phyloP scores from a whole-genome alignment of 1,284 basidiomycete genomes.

The Tilletia caries region DNA sequence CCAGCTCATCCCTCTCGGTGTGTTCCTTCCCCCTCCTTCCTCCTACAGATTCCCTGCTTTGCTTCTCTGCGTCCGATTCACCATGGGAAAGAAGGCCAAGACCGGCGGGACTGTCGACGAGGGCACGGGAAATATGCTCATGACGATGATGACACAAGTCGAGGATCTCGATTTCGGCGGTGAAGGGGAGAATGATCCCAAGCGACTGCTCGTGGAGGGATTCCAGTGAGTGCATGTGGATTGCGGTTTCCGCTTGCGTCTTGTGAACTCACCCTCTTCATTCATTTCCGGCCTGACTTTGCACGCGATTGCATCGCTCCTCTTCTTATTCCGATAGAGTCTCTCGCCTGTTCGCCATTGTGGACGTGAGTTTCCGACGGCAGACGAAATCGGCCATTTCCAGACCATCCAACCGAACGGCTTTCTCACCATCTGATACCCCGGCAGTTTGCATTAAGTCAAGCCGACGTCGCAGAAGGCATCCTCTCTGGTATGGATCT shows the following conservation, averaged over 20 bases:
- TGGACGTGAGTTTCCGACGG: background rate
- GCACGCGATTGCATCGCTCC: no score
- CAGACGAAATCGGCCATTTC: no score
- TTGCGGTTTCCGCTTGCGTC: background rate
- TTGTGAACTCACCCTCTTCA: no score
- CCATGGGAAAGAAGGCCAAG: constrained; percentile 19
- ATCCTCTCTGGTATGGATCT: constrained; percentile 35
- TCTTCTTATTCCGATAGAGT: constrained; percentile 10
- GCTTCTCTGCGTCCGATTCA: no score
- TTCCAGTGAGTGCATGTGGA: constrained; percentile 22
- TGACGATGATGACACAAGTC: constrained; percentile 37
- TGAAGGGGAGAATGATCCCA: constrained; percentile 23
- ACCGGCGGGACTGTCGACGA: constrained; percentile 18
- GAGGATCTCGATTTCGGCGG: constrained; percentile 37
- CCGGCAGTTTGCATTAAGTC: constrained; percentile 31
- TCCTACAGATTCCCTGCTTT: no score
- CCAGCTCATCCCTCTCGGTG: no score
- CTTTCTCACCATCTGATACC: constrained; percentile 13
- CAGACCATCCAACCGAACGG: background rate
- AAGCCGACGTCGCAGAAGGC: constrained; percentile 30
- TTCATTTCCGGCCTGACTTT: no score
- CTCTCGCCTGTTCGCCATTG: constrained; percentile 25
- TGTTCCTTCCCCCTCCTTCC: no score
- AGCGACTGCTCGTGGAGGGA: constrained; percentile 30
- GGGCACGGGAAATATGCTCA: constrained; percentile 29